Base-by-base conservation (phyloP, 345 rosid species). In the Acer negundo region DNA sequence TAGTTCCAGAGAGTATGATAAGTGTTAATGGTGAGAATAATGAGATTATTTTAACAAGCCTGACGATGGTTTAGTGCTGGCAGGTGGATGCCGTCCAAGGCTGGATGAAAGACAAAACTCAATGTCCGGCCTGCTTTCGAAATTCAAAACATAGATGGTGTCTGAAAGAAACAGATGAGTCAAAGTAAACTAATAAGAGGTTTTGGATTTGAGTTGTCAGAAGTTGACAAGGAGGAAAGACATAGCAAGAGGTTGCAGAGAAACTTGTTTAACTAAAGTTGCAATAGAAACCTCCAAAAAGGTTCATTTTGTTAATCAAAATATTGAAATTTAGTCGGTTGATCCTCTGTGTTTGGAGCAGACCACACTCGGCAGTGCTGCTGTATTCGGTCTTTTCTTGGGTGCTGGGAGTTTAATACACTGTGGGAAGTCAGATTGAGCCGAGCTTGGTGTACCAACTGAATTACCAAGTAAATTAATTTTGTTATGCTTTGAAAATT, bases 301-400 rank as follows among this genome's bases (percentile, higher is more conserved):
- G 4, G 16, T 5, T 67, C 10, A 6, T 24, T 55, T 13, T 51
- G 4, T 51, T 51, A 13, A 6, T 65, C 53, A n/a, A 26, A 47
- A 47, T 49, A 24, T 51, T 64, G 75, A 12, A 8, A 35, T 23
- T 11, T 17, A 38, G 53, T 58, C 38, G 6, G 38, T 4, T 4
- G 38, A 35, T 35, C 35, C 4, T 4, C 6, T 56, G 31, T 51
- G 55, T 73, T 95, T 58, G 99, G 98, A 40, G n/a, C 98, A 92
- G 86, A 88, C 98, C 11, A 95, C 99, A 26, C 23, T 95, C 0
- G 94, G 96, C 6, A 93, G 96, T 62, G 98, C 98, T 6, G 99
- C 99, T 2, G 83, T 95, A 70, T 95, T 93, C 70, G 98, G 99
- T 78, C 97, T 95, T 59, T 95, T 95, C 86, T 83, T 95, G 79